Evolutionary conservation across 176 grass and related monocot genomes (phyloP), one percentile per base, ranked within the genome.

Genomic region (Triticum turgidum): DNA sequence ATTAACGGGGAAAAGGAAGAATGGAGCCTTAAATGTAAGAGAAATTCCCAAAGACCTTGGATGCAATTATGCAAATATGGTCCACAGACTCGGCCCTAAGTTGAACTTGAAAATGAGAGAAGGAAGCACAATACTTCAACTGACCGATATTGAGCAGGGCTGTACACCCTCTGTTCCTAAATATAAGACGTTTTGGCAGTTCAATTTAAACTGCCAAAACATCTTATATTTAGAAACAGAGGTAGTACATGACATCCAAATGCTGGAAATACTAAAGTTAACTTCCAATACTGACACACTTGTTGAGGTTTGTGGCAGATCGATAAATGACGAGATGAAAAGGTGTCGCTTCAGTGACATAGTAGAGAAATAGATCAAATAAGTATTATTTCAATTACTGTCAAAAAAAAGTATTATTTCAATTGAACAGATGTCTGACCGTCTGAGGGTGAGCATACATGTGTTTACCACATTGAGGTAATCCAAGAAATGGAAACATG

Each of bases 1-100:
- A 75, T 61, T 85, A 81, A 5, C 34, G 1, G 8, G 38, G 41
- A 11, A 30, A 52, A 77, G 47, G 14, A 56, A 37, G 2, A 52
- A 69, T 77, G 9, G 15, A 77, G n/a, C 41, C 18, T 25, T 22
- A 62, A 80, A 49, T 88, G 30, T 58, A 84, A 79, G n/a, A 85
- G 32, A 14, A 37, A 33, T 44, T n/a, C 20, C 37, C 35, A 51
- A 77, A 63, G 70, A 61, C 69, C 73, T 34, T 62, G 21, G 41
- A 27, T 73, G 61, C 17, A 81, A 79, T 73, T 25, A 73, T 73
- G 70, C 39, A 45, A 73, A 45, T 25, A 47, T 15, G 6, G 25
- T 73, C 39, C 39, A 88, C 75, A 35, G 38, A 54, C 15, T 86
- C 51, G 63, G 11, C 42, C 82, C 49, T 70, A 65, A 85, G 58